These are phyloP conservation scores for Lodderomyces theae DNA, from an alignment of 1,139 yeast genomes.

Conservation along the genomic window DNA sequence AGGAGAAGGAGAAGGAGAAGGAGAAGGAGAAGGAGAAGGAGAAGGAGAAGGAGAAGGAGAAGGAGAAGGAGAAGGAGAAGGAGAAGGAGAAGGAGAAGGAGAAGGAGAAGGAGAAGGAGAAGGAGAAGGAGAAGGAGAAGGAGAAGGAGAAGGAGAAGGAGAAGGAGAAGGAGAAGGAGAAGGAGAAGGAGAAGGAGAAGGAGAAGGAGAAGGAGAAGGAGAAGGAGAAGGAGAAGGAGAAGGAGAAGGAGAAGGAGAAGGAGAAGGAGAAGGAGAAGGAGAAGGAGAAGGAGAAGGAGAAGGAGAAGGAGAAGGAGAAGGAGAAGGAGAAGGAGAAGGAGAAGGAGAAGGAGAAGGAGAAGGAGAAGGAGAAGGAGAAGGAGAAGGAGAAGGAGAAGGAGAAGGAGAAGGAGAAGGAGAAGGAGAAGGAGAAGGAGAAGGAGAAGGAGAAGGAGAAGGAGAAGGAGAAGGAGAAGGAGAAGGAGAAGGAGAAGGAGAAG, in stretches of 20 bases:
- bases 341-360: conserved; percentile 15
- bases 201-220: conserved; percentile 14
- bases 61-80: conserved; percentile 14
- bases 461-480: conserved; percentile 16
- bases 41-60: conserved; percentile 17
- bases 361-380: conserved; percentile 17
- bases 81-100: conserved; percentile 18
- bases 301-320: conserved; percentile 17
- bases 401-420: conserved; percentile 17
- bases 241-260: conserved; percentile 14
- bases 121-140: conserved; percentile 17
- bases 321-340: conserved; percentile 16
- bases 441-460: conserved; percentile 18
- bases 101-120: conserved; percentile 16
- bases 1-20: conserved; percentile 17
- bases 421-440: conserved; percentile 14
- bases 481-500: conserved; percentile 17
- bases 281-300: conserved; percentile 16
- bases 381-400: conserved; percentile 14
- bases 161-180: conserved; percentile 15
- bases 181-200: conserved; percentile 17
- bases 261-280: conserved; percentile 18
- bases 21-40: conserved; percentile 14
- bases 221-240: conserved; percentile 17
- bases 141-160: conserved; percentile 16